Evolutionary conservation across 1,284 basidiomycete species (phyloP).

Genomic region (Vanrija pseudolonga): DNA sequence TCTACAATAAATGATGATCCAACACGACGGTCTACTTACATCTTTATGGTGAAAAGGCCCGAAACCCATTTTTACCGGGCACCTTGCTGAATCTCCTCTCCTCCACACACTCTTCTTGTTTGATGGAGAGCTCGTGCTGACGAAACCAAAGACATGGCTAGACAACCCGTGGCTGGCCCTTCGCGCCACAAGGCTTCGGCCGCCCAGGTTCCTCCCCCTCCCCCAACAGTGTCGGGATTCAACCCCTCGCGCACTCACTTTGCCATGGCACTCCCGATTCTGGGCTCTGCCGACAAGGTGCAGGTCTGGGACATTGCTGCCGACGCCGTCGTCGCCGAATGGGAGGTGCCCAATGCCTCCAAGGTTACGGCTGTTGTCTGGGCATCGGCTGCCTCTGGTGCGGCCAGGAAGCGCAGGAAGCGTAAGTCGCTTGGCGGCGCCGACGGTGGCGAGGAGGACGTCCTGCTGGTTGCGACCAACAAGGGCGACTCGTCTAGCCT

Average conservation of each 20-base stretch:
- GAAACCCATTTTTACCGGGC: constrained; percentile 39
- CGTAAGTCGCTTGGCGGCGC: constrained; percentile 17
- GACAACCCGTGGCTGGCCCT: constrained; percentile 41
- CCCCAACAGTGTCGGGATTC: constrained; percentile 43
- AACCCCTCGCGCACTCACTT: constrained; percentile 42
- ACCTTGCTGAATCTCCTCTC: constrained; percentile 33
- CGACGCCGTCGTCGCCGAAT: constrained; percentile 44
- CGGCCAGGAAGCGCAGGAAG: constrained; percentile 32
- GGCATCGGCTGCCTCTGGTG: constrained; percentile 21
- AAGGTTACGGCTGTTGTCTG: constrained; percentile 41
- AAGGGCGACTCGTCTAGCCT: constrained; percentile 24
- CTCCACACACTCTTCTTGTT: constrained; percentile 1
- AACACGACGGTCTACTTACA: constrained; percentile 50
- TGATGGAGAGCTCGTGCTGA: constrained; percentile 6
- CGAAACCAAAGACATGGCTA: constrained; percentile 26
- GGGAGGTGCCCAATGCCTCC: constrained; percentile 44
- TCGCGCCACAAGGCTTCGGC: constrained; percentile 36
- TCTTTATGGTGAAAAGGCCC: constrained; percentile 43
- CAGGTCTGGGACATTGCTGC: constrained; percentile 45
- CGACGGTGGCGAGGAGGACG: constrained; percentile 29
- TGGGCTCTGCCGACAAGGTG: constrained; percentile 47
- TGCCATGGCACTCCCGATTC: constrained; percentile 41
- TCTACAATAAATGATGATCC: constrained; percentile 43
- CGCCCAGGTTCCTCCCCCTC: constrained; percentile 38
- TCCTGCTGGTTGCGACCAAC: constrained; percentile 36